Percentiles rank a stretch among this genome's conserved stretches.
phyloP scores from a whole-genome alignment of 1,284 basidiomycete genomes.

The Rhodotorula sp. region DNA sequence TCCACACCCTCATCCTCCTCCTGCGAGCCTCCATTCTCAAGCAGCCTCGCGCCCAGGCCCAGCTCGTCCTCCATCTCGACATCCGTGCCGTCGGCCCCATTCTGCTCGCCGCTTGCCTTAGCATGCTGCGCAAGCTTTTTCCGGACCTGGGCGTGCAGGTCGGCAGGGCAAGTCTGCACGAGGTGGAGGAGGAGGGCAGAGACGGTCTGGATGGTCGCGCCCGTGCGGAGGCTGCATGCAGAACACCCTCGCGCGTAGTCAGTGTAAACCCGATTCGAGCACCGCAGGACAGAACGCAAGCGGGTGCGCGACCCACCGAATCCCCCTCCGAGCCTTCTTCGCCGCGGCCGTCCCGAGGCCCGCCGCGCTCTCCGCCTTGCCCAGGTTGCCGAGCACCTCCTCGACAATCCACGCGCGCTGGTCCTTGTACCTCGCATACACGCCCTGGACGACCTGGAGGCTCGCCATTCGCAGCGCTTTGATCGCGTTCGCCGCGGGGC shows the following conservation, averaged over 20 bases:
- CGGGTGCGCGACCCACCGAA: constrained; percentile 61
- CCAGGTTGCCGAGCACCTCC: constrained; percentile 85
- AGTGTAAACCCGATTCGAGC: too few relatives aligned
- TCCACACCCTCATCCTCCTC: background rate
- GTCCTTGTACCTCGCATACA: constrained; percentile 84
- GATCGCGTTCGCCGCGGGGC: background rate
- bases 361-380: constrained; percentile 77
- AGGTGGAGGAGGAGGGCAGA: constrained; percentile 90
- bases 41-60: background rate
- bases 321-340: constrained; percentile 69
- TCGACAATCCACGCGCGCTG: constrained; percentile 96
- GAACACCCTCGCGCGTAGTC: background rate
- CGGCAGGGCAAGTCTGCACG: constrained; percentile 88
- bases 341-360: constrained; percentile 63
- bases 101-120: background rate
- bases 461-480: constrained; percentile 26
- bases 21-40: background rate
- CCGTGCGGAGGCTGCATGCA: constrained; percentile 52
- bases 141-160: constrained; percentile 64
- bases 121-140: background rate
- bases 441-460: constrained; percentile 55
- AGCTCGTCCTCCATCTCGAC: background rate
- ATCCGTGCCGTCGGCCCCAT: background rate
- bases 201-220: constrained; percentile 80
- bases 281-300: too few relatives aligned